phyloP scores from a whole-genome alignment of 1,284 basidiomycete species.

The Boletellus sp. region DNA sequence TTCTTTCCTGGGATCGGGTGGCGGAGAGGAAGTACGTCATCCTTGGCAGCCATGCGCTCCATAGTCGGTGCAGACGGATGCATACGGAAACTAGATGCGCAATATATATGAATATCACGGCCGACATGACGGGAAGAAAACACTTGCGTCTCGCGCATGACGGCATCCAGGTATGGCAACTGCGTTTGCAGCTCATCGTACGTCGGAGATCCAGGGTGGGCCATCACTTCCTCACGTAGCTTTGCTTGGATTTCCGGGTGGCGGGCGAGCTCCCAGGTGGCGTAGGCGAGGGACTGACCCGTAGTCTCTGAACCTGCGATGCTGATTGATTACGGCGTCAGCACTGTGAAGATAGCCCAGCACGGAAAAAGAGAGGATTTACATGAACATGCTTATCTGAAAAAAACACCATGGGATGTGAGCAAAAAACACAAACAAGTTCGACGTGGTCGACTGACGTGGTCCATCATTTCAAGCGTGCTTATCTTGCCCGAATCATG shows the following conservation, averaged over 20 bases:
- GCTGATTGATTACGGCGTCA: background rate
- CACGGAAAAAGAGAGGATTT: background rate
- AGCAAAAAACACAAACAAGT: background rate
- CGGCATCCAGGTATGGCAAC: constrained; percentile 9
- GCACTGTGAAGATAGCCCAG: background rate
- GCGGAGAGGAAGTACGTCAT: constrained; percentile 7
- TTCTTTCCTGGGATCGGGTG: constrained; percentile 1
- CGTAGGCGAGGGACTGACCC: constrained; percentile 6
- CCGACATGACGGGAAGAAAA: background rate
- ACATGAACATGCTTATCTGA: constrained; percentile 14
- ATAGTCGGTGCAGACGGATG: constrained; percentile 5
- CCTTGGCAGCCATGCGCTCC: constrained; percentile 5
- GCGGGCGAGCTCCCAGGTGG: constrained; percentile 7
- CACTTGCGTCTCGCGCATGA: constrained; percentile 8
- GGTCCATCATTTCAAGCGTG: constrained; percentile 4
- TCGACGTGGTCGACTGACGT: background rate
- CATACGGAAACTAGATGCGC: constrained; percentile 2
- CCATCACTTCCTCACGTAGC: constrained; percentile 5
- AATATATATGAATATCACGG: background rate
- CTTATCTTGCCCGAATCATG: constrained; percentile 3
- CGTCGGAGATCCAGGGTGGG: constrained; percentile 2
- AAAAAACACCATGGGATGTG: background rate
- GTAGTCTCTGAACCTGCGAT: constrained; percentile 10
- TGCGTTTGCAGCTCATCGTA: constrained; percentile 7
- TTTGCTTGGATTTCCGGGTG: constrained; percentile 7